Conservation (phyloP, 805 yeast species). For the Candida palmyrensis region DNA sequence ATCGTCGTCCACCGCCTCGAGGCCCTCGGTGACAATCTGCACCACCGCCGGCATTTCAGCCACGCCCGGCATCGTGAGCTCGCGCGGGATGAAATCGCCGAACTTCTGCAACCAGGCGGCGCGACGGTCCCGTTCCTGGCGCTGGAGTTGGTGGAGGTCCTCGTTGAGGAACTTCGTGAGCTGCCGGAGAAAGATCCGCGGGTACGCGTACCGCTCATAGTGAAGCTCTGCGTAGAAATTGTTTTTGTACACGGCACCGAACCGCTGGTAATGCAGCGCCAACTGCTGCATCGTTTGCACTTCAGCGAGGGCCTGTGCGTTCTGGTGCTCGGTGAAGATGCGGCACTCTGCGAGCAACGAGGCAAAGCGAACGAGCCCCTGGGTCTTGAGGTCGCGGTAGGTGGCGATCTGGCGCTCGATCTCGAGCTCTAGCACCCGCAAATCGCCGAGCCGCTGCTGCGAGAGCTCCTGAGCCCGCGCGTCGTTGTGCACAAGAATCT, state of each 20-base stretch:
- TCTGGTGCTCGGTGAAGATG: conserved; percentile 8
- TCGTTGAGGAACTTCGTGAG: conserved; percentile 31
- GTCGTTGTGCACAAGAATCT: conserved; percentile 31
- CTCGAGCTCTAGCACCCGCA: conserved; percentile 3
- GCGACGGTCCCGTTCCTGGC: conserved; percentile 29
- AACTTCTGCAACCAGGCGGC: conserved; percentile 31
- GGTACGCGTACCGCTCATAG: conserved; percentile 35
- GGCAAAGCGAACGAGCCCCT: conserved; percentile 20
- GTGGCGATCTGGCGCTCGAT: conserved; percentile 13
- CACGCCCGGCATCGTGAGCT: conserved; percentile 35
- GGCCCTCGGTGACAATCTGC: conserved; percentile 39
- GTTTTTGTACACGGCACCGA: conserved; percentile 25
- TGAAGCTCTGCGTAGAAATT: conserved; percentile 34
- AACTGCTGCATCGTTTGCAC: conserved; percentile 24
- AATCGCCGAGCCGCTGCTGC: conserved; percentile 11
- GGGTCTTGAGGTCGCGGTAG: conserved; percentile 18
- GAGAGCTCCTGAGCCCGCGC: conserved; percentile 20
- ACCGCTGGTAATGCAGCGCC: conserved; percentile 31
- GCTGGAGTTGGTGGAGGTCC: conserved; percentile 24
- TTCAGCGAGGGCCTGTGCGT: conserved; percentile 12
- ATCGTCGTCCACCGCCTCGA: conserved; percentile 16
- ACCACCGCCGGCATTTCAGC: conserved; percentile 30
- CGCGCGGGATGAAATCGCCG: conserved; percentile 37
- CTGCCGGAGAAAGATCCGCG: conserved; percentile 26
- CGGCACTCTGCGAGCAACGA: conserved; percentile 9